Evolutionary conservation across 495 filamentous ascomycete genomes (phyloP), one percentile per base, ranked within the genome.

Genomic region (Hyaloscypha finlandica): DNA sequence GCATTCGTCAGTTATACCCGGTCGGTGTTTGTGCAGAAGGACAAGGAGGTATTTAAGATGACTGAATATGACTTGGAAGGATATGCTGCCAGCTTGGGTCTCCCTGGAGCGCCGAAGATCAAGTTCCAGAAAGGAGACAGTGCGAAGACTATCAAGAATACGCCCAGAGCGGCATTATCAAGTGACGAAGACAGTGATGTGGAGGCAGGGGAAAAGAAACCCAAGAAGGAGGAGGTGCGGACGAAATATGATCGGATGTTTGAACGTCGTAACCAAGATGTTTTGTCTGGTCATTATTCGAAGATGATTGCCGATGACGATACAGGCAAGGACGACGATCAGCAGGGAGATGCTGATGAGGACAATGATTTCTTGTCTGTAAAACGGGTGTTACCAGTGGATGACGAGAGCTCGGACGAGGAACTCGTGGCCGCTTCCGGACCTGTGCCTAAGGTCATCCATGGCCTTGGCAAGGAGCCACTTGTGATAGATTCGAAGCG

Each of bases 181-280:
- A 86, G 83, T 16, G 81, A 81, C 35, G 86, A 85, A 22, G 84
- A 83, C n/a, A 70, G 67, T 35, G 81, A 79, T 5, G 79, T 65
- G 2, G 75, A 75, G 12, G 71, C 74, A 30, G 79, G 78, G 56
- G 79, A 79, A 61, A 77, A 76, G 64, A 81, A 78, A 63, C 82
- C 81, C 70, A 90, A 87, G 74, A 86, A 90, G 77, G 73, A 80
- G 12, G 80, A 82, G 51, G 91, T 94, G 6, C 84, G 92, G 54
- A 98, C 95, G 29, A 97, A 95, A 77, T 94, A 94, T 74, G 92
- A 98, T 73, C 92, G 93, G 66, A 97, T 97, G 93, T 96, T 97
- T 71, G 94, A 97, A 79, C 82, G 95, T 68, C 89, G 88, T 66
- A 97, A 98, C 78, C 93, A 97, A 71, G 92, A 96, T 68, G 88